Base-by-base conservation (phyloP, 148 eudicot genomes). In the Rhododendron williamsianum region DNA sequence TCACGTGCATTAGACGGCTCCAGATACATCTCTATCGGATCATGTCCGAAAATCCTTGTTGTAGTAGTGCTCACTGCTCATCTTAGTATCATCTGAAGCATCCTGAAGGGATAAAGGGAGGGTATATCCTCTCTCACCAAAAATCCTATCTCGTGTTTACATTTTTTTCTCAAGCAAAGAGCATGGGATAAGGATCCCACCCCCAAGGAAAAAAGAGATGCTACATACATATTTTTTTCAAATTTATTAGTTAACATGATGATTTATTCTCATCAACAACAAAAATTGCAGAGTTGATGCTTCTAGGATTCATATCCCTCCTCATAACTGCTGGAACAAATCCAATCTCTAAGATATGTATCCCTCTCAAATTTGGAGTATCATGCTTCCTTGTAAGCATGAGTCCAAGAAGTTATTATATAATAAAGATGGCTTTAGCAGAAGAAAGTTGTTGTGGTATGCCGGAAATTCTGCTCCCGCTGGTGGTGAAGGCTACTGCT, bases 241-340 rank as follows among this genome's bases (percentile, higher is more conserved):
- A 38, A 41, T 43, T 76, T 13, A 19, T 38, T 21, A 15, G 21
- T 3, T 30, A 21, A 35, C 6, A 15, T 41, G 5, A 76, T 76
- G 19, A 38, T 27, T 36, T 41, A 16, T 19, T 18, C 21, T 76
- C 18, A 38, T 16, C 6, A 36, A 6, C 38, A 19, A 35, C 16
- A 4, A 30, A 33, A 33, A 33, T 5, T 54, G 78, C 89, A 87
- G 87, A 87, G 51, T 51, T 87, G 84, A 87, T 87, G 89, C 86
- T 87, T 46, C 81, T 87, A 30, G 89, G 89, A 35, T 87, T 87
- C 86, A 87, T 84, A 69, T 87, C 89, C 27, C 81, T 87, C 38
- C 84, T 87, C 5, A 80, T 87, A 1, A 41, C 89, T 16, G 84
- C 76, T 13, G 86, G 81, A 3, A 49, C 79, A 81, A 46, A 80